These are phyloP conservation scores for Entomortierella parvispora DNA, from an alignment of 192 early-diverging fungal genomes.

Conservation along the genomic window DNA sequence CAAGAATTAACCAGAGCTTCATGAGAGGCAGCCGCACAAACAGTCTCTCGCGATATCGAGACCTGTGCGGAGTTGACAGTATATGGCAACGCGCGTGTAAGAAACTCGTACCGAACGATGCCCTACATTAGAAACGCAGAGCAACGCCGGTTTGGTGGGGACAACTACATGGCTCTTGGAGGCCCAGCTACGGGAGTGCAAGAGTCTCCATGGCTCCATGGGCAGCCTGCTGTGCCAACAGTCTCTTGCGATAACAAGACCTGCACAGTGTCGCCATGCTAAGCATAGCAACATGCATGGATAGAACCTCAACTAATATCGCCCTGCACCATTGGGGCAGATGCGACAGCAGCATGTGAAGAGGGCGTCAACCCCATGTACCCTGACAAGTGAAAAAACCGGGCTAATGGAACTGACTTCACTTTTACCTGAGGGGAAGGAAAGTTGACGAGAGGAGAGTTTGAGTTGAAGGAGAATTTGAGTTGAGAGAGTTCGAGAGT, in stretches of 20 bases:
- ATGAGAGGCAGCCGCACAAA: constrained; percentile 24
- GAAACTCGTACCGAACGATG: constrained; percentile 30
- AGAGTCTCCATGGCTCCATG: constrained; percentile 13
- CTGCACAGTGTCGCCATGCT: constrained; percentile 21
- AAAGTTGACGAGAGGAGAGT: too few relatives aligned
- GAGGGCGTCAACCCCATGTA: constrained; percentile 30
- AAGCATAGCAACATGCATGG: constrained; percentile 24
- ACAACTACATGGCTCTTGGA: constrained; percentile 28
- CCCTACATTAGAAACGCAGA: constrained; percentile 26
- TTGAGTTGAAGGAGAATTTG: too few relatives aligned
- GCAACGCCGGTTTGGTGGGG: constrained; percentile 27
- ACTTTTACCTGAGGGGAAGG: too few relatives aligned
- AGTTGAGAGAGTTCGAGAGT: too few relatives aligned
- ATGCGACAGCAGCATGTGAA: constrained; percentile 17
- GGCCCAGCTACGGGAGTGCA: constrained; percentile 27
- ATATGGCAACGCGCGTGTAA: constrained; percentile 18
- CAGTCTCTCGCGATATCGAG: constrained; percentile 22
- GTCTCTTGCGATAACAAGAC: constrained; percentile 24
- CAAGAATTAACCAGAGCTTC: constrained; percentile 34
- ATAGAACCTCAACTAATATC: constrained; percentile 14
- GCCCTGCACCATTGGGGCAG: constrained; percentile 12
- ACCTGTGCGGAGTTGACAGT: constrained; percentile 19
- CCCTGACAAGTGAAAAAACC: constrained; percentile 26
- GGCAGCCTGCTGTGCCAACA: constrained; percentile 25
- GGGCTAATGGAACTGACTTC: constrained; percentile 13